phyloP scores from a whole-genome alignment of 139 green algal genomes.

The Penium margaritaceum region DNA sequence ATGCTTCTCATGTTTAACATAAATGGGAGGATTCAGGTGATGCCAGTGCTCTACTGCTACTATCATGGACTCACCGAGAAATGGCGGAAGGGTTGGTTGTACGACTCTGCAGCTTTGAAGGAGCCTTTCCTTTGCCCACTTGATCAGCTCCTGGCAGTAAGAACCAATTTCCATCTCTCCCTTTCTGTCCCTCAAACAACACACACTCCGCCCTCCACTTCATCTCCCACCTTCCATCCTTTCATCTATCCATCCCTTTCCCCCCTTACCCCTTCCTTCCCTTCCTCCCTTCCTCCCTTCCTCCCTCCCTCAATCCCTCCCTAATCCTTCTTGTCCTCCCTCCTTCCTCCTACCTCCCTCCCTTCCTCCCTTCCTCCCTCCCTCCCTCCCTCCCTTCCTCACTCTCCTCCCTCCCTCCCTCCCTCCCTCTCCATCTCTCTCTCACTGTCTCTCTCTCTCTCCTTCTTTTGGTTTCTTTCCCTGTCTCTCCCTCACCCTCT shows the following conservation, averaged over 20 bases:
- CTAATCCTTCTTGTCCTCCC: neutral
- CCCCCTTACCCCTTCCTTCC: neutral
- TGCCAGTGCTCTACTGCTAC: no score
- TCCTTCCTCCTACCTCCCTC: neutral
- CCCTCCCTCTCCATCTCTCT: neutral
- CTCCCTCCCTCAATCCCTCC: neutral
- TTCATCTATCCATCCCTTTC: neutral
- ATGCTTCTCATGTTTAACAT: no score
- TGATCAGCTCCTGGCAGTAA: no score
- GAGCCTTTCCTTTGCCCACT: no score
- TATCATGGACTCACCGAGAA: no score
- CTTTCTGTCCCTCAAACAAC: no score
- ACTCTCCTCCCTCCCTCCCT: neutral
- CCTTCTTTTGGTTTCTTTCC: neutral
- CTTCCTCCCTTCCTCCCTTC: neutral
- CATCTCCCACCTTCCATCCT: no score
- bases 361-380: neutral
- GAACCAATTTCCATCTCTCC: no score
- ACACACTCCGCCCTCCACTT: no score
- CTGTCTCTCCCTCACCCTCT: neutral
- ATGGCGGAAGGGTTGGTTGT: no score
- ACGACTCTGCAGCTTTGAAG: no score
- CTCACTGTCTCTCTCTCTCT: neutral
- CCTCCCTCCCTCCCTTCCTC: neutral
- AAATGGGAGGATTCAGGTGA: no score